These are phyloP conservation scores for Evansstolkia leycettana DNA, from an alignment of 495 filamentous ascomycete species.

Conservation along the genomic window DNA sequence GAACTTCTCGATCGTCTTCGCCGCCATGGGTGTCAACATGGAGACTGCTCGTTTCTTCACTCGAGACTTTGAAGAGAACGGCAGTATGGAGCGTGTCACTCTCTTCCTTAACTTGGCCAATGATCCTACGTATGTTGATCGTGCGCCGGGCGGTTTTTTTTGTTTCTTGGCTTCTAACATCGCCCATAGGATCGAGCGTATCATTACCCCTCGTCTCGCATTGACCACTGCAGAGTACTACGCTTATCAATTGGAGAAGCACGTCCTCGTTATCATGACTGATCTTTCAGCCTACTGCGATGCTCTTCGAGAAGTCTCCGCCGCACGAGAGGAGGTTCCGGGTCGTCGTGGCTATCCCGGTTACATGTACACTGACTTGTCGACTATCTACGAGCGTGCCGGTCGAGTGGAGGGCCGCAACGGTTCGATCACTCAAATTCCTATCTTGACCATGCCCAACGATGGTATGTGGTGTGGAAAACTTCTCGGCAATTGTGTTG, in stretches of 20 bases:
- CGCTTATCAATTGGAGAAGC: conserved; percentile 99
- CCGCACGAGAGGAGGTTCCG: conserved; percentile 97
- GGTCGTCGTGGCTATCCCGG: conserved; percentile 98
- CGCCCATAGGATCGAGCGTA: conserved; percentile 82
- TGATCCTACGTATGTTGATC: conserved; percentile 72
- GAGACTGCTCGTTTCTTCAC: conserved; percentile 99
- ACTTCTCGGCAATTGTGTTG: neutral
- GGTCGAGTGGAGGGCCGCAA: conserved; percentile 96
- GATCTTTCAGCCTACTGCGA: conserved; percentile 98
- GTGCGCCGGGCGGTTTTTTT: neutral
- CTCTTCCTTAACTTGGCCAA: conserved; percentile 98
- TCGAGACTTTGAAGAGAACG: conserved; percentile 97
- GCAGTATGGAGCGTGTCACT: conserved; percentile 91
- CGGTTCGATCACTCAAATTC: conserved; percentile 97
- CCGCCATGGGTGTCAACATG: conserved; percentile 99
- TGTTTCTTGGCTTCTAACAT: conserved; percentile 5
- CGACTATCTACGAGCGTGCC: conserved; percentile 98
- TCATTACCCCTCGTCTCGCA: conserved; percentile 97
- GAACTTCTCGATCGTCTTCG: conserved; percentile 99
- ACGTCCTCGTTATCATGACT: conserved; percentile 96
- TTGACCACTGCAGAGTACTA: conserved; percentile 99
- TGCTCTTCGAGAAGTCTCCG: conserved; percentile 94
- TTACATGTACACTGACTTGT: conserved; percentile 99
- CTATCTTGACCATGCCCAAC: conserved; percentile 98
- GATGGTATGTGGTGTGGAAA: conserved; percentile 51